Evolutionary conservation across 78 protist species (phyloP).

Genomic region (Speleostelium caveatum): DNA sequence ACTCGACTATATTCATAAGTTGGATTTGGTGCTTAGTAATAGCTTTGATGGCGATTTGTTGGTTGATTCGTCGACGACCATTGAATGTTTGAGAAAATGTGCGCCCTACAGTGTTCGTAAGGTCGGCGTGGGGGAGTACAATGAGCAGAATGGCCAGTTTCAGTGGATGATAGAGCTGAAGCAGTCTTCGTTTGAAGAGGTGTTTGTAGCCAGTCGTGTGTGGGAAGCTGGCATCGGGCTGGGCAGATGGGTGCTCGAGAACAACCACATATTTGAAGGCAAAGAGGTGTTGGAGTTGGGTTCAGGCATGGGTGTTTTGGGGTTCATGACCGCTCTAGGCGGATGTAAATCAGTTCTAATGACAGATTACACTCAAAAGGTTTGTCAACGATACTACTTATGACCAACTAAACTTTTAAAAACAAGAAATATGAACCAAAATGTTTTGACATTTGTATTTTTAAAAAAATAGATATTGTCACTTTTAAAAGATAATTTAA

Average conservation of each 20-base stretch:
- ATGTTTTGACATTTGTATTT: too few species aligned
- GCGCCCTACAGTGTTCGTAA: constrained; percentile 25
- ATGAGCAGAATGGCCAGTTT: constrained; percentile 35
- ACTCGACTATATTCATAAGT: constrained; percentile 30
- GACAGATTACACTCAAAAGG: constrained; percentile 66
- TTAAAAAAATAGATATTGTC: constrained; percentile 23
- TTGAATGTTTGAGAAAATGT: constrained; percentile 63
- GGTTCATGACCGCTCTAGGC: constrained; percentile 46
- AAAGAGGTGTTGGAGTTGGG: constrained; percentile 60
- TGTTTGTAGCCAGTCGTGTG: constrained; percentile 42
- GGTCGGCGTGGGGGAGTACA: constrained; percentile 39
- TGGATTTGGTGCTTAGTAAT: constrained; percentile 19
- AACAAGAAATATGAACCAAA: too few species aligned
- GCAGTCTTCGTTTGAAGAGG: constrained; percentile 29
- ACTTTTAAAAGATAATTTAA: constrained; percentile 40
- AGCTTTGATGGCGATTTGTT: constrained; percentile 23
- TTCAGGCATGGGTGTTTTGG: constrained; percentile 35
- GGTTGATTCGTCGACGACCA: constrained; percentile 28
- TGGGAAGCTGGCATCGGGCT: constrained; percentile 71
- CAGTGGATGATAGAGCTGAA: constrained; percentile 29
- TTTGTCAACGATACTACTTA: not conserved
- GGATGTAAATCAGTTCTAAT: constrained; percentile 35
- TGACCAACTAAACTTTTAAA: too few species aligned
- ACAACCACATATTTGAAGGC: constrained; percentile 18
- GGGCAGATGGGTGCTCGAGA: constrained; percentile 40